Percentiles rank a stretch among this genome's conserved stretches.
phyloP scores from a whole-genome alignment of 768 basidiomycete genomes.

The Serendipita vermifera region DNA sequence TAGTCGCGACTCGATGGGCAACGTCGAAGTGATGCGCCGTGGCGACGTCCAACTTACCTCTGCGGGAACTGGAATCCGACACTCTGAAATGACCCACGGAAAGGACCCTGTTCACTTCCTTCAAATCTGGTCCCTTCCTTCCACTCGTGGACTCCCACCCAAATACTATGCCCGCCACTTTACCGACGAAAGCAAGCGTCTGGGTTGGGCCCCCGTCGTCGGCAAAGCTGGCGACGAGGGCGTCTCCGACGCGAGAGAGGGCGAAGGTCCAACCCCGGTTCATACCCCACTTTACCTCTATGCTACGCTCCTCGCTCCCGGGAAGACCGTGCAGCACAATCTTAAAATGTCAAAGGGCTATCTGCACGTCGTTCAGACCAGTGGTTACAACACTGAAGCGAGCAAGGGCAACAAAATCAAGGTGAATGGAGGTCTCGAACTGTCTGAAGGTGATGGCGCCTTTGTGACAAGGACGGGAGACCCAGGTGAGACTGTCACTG shows the following conservation, averaged over 20 bases:
- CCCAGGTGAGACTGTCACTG: slow-evolving; percentile 20
- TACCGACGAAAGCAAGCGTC: slow-evolving; percentile 64
- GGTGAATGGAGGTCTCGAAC: slow-evolving; percentile 35
- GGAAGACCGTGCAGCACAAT: slow-evolving; percentile 38
- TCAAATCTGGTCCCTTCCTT: slow-evolving; percentile 57
- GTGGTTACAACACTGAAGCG: slow-evolving; percentile 55
- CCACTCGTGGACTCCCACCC: slow-evolving; percentile 39
- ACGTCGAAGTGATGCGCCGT: slow-evolving; percentile 74
- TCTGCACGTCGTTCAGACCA: slow-evolving; percentile 74
- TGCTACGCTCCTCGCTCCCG: slow-evolving; percentile 56
- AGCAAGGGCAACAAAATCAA: slow-evolving; percentile 47
- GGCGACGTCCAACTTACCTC: slow-evolving; percentile 88
- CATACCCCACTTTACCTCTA: slow-evolving; percentile 55
- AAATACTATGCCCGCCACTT: slow-evolving; percentile 66
- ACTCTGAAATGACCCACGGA: slow-evolving; percentile 54
- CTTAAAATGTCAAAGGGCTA: slow-evolving; percentile 53
- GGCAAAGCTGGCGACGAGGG: slow-evolving; percentile 51
- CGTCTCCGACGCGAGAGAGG: slow-evolving; percentile 52
- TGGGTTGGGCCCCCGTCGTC: slow-evolving; percentile 60
- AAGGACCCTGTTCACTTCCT: slow-evolving; percentile 41
- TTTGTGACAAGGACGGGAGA: slow-evolving; percentile 32
- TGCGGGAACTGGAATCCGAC: slow-evolving; percentile 82
- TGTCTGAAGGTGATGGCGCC: slow-evolving; percentile 81
- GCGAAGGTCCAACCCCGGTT: slow-evolving; percentile 67
- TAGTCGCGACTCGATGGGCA: slow-evolving; percentile 86